These are phyloP conservation scores for Cytospora paraplurivora DNA, from an alignment of 2,329 filamentous ascomycete species.

Conservation along the genomic window DNA sequence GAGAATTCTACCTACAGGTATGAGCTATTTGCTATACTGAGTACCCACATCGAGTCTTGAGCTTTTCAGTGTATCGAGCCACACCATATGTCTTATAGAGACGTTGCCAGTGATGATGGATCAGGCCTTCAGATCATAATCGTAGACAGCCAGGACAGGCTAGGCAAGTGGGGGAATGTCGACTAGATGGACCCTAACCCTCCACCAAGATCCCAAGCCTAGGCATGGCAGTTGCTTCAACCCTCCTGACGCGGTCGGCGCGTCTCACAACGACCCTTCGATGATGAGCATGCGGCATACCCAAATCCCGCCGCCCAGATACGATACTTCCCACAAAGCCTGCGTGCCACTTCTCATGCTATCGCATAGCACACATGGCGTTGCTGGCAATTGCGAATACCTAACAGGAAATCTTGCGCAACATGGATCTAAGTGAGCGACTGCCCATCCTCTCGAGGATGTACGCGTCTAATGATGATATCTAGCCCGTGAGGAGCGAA, in stretches of 20 bases:
- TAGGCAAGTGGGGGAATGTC: not conserved
- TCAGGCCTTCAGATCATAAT: not conserved
- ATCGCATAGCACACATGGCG: not conserved
- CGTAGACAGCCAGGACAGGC: not conserved
- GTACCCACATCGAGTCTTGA: too few relatives aligned
- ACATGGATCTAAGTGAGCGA: constrained; percentile 41
- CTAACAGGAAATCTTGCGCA: constrained; percentile 17
- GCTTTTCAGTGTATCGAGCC: too few relatives aligned
- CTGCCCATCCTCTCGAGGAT: not conserved
- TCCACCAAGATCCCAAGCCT: not conserved
- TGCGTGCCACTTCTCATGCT: not conserved
- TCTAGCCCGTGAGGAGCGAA: constrained; percentile 60
- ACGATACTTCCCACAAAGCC: not conserved
- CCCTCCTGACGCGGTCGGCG: constrained; percentile 17
- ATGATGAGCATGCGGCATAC: not conserved
- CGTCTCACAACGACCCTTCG: not conserved
- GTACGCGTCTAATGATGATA: constrained; percentile 21
- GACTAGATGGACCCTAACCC: not conserved
- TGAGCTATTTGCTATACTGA: too few relatives aligned
- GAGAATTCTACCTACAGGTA: too few relatives aligned
- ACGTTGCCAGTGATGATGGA: too few relatives aligned
- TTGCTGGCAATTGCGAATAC: not conserved
- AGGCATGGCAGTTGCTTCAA: not conserved
- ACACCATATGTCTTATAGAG: too few relatives aligned
- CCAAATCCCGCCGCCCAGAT: not conserved